phyloP scores from a whole-genome alignment of 345 rosid species.

The Balakata baccata region DNA sequence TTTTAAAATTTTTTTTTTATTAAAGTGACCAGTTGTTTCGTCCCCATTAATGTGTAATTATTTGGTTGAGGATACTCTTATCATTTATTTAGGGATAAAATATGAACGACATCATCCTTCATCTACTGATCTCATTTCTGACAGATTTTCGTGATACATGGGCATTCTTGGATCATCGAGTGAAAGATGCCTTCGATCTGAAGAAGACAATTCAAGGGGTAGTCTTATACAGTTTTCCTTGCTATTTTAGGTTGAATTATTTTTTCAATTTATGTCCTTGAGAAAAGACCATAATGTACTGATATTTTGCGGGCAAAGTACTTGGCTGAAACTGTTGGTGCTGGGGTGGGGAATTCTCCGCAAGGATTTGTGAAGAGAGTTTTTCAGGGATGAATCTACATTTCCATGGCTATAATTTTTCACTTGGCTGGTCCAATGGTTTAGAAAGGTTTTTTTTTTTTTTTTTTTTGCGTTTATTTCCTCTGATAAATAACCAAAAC shows the following conservation, averaged over 20 bases:
- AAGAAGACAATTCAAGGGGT: constrained; percentile 91
- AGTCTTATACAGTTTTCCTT: constrained; percentile 11
- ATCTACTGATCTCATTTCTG: constrained; percentile 5
- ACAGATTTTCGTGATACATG: constrained; percentile 73
- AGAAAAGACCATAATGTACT: constrained; percentile 2
- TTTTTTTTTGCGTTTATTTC: not conserved
- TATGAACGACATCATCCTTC: not conserved
- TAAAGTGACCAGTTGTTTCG: not conserved
- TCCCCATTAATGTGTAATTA: not conserved
- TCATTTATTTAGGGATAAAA: constrained; percentile 10
- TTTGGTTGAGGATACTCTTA: not conserved
- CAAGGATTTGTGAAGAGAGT: constrained; percentile 45
- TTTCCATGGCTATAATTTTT: not conserved
- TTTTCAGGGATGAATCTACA: constrained; percentile 34
- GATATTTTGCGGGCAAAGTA: constrained; percentile 64
- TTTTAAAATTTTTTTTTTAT: no score
- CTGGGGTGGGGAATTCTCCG: constrained; percentile 75
- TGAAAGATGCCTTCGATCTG: constrained; percentile 84
- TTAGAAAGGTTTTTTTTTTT: no score
- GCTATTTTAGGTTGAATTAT: not conserved
- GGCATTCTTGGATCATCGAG: constrained; percentile 74
- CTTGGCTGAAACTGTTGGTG: constrained; percentile 81
- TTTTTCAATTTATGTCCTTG: not conserved
- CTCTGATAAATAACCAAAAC: not conserved
- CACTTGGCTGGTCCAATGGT: not conserved